A percentile compares a stretch with the other conserved stretches of the same genome.
Evolutionary conservation across 495 filamentous ascomycete species (phyloP).

Genomic region (Penicillium longicatenatum): DNA sequence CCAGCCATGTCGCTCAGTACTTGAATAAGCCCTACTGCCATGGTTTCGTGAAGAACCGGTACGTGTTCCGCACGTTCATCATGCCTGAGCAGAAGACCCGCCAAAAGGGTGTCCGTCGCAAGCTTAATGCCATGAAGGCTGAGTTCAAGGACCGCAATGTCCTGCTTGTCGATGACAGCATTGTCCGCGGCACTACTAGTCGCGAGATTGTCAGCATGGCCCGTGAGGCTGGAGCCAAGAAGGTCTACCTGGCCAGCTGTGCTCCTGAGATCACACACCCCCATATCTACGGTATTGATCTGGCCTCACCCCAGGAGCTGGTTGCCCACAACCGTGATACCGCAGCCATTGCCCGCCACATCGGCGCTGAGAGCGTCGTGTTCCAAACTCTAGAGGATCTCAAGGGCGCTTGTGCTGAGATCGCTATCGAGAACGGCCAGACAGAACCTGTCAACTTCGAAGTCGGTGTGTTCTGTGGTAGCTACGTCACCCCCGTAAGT

Average conservation of each 20-base stretch:
- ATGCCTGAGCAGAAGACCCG: slow-evolving; percentile 86
- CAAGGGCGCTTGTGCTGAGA: slow-evolving; percentile 75
- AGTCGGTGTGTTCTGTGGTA: slow-evolving; percentile 94
- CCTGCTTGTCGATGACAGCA: slow-evolving; percentile 87
- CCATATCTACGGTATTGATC: slow-evolving; percentile 86
- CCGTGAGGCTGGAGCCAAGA: slow-evolving; percentile 83
- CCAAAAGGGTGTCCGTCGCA: slow-evolving; percentile 61
- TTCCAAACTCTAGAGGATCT: slow-evolving; percentile 87
- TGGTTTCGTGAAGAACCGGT: slow-evolving; percentile 92
- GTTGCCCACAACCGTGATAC: slow-evolving; percentile 78
- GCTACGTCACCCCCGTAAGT: slow-evolving; percentile 81
- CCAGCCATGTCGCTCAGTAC: slow-evolving; percentile 73
- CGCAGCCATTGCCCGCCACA: slow-evolving; percentile 70
- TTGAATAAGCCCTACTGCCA: slow-evolving; percentile 81
- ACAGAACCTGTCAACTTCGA: slow-evolving; percentile 70
- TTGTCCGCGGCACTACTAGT: slow-evolving; percentile 90
- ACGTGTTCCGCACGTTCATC: slow-evolving; percentile 95
- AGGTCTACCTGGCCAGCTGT: slow-evolving; percentile 88
- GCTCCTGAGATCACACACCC: slow-evolving; percentile 82
- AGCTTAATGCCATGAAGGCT: slow-evolving; percentile 78
- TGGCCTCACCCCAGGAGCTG: slow-evolving; percentile 79
- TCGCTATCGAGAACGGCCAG: slow-evolving; percentile 55
- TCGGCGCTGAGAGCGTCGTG: slow-evolving; percentile 89
- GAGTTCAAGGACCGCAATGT: slow-evolving; percentile 88
- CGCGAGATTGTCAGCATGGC: slow-evolving; percentile 94